phyloP scores from a whole-genome alignment of 2,329 filamentous ascomycete genomes.

The Arthrobotrys musiformis region DNA sequence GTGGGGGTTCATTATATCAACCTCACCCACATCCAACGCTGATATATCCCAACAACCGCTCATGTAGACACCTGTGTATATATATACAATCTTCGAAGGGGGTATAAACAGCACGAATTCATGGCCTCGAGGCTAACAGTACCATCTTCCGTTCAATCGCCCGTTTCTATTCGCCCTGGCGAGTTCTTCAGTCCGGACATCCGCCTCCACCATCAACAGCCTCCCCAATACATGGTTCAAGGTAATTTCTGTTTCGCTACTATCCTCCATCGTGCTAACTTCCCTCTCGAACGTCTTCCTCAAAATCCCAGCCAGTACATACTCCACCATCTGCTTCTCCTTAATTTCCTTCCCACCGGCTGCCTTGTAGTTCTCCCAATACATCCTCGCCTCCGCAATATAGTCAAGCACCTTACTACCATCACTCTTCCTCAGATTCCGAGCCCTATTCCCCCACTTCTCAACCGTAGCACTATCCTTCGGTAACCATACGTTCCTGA shows the following conservation, averaged over 20 bases:
- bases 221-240: not conserved
- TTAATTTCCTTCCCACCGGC: not conserved
- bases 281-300: not conserved
- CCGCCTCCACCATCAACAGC: too few species aligned
- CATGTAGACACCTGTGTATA: too few species aligned
- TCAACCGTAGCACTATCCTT: not conserved
- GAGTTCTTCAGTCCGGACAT: too few species aligned
- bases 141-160: too few species aligned
- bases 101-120: too few species aligned
- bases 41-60: too few species aligned
- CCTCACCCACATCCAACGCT: too few species aligned
- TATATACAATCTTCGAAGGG: too few species aligned
- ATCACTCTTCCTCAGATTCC: not conserved
- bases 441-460: not conserved
- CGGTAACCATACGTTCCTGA: constrained; percentile 7
- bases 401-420: not conserved
- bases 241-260: too few species aligned
- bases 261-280: not conserved
- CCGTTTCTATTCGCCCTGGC: too few species aligned
- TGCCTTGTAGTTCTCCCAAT: not conserved
- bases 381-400: not conserved
- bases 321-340: not conserved
- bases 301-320: not conserved
- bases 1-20: too few species aligned
- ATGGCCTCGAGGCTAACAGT: too few species aligned